A percentile compares a stretch with the other conserved stretches of the same genome.
These are phyloP conservation scores for Leccinum subgranulosum DNA, from an alignment of 768 basidiomycete genomes.

Conservation along the genomic window DNA sequence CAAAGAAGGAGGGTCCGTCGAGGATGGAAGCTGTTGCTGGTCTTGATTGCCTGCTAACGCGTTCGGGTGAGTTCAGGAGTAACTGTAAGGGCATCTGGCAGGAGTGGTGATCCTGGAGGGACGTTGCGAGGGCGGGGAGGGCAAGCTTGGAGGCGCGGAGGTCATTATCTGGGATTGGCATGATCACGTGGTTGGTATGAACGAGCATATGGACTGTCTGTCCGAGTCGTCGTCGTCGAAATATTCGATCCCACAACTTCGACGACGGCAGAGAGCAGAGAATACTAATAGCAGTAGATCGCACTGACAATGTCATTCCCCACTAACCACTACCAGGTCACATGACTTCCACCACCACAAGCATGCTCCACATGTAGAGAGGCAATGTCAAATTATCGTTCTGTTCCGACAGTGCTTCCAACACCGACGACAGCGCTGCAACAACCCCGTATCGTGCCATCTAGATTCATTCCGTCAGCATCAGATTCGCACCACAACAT, in stretches of 20 bases:
- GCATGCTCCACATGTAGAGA: conserved; percentile 92
- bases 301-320: conserved; percentile 10
- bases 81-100: conserved; percentile 35
- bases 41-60: conserved; percentile 30
- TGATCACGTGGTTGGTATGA: conserved; percentile 22
- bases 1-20: conserved; percentile 36
- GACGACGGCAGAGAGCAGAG: neutral
- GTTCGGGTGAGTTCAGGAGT: conserved; percentile 26
- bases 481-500: conserved; percentile 1
- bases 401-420: conserved; percentile 92
- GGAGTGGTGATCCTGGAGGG: conserved; percentile 21
- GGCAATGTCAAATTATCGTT: conserved; percentile 97
- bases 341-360: conserved; percentile 50
- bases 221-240: neutral
- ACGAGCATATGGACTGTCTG: neutral
- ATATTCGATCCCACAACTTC: neutral
- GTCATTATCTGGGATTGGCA: conserved; percentile 27
- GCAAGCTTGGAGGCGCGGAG: conserved; percentile 6
- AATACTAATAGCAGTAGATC: neutral
- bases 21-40: conserved; percentile 45
- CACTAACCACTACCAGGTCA: conserved; percentile 23
- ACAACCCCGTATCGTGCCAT: conserved; percentile 62
- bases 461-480: conserved; percentile 41
- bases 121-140: conserved; percentile 18
- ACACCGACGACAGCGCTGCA: conserved; percentile 59